phyloP scores from a whole-genome alignment of 2,329 filamentous ascomycete genomes.

The Metarhizium brunneum region DNA sequence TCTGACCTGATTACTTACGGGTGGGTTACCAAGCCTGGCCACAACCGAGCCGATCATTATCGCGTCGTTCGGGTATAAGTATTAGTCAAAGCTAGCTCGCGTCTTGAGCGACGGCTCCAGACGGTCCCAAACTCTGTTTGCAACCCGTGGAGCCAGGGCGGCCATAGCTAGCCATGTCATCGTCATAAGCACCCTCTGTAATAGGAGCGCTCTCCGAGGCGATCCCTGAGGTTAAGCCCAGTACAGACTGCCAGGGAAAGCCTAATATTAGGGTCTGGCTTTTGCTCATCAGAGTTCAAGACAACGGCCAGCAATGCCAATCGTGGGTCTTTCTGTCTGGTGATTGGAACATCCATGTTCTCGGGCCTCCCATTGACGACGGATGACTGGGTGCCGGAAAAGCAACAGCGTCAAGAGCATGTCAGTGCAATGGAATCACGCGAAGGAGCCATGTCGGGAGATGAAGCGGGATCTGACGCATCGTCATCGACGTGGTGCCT shows the following conservation, averaged over 20 bases:
- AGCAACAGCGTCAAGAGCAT: no score
- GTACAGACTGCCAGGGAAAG: no score
- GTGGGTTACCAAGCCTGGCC: neutral
- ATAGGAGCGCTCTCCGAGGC: neutral
- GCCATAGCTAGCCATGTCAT: neutral
- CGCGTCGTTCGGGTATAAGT: neutral
- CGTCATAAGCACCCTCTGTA: neutral
- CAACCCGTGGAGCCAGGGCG: neutral
- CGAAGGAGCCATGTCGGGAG: no score
- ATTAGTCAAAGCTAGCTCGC: neutral
- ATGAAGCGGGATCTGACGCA: no score
- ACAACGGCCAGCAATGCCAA: neutral
- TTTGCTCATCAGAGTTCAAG: no score
- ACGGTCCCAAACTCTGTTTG: slow-evolving; percentile 8
- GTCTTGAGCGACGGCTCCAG: slow-evolving; percentile 1
- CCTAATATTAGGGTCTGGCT: no score
- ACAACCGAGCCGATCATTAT: neutral
- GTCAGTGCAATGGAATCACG: no score
- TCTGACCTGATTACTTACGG: neutral
- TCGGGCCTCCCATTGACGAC: no score
- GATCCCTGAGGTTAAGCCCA: neutral
- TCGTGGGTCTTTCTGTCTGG: neutral
- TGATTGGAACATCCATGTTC: no score
- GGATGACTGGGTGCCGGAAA: no score
- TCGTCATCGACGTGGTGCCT: no score